phyloP scores from a whole-genome alignment of 179 eudicot genomes.

The Beta corolliflora region DNA sequence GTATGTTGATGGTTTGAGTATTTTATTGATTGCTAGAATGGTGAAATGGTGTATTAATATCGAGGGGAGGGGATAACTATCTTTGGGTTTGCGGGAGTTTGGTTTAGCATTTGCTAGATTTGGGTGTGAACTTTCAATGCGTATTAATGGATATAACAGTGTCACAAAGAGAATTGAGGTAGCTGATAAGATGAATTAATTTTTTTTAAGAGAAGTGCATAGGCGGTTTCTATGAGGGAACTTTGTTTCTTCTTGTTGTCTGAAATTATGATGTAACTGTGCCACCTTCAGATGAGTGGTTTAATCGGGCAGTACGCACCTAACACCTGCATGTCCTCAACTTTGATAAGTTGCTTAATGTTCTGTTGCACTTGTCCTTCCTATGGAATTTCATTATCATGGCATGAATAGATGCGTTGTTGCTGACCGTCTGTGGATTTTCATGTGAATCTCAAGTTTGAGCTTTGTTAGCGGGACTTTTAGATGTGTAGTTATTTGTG shows the following conservation, averaged over 20 bases:
- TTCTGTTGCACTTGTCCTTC: not conserved
- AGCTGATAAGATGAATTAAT: slow-evolving; percentile 3
- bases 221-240: not conserved
- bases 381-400: not conserved
- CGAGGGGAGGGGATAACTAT: too few species aligned
- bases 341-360: not conserved
- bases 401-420: not conserved
- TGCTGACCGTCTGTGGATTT: not conserved
- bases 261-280: not conserved
- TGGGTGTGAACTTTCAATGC: too few species aligned
- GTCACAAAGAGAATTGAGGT: too few species aligned
- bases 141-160: too few species aligned
- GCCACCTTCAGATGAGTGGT: not conserved
- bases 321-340: not conserved
- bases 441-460: not conserved
- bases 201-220: not conserved
- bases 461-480: not conserved
- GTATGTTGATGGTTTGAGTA: too few species aligned
- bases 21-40: too few species aligned
- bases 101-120: too few species aligned
- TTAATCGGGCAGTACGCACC: not conserved
- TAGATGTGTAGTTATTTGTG: not conserved
- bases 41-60: too few species aligned
- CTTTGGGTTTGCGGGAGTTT: too few species aligned
- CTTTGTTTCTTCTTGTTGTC: not conserved